Evolutionary conservation across 1,284 basidiomycete species (phyloP).

Genomic region (Spongispora temasekensis): DNA sequence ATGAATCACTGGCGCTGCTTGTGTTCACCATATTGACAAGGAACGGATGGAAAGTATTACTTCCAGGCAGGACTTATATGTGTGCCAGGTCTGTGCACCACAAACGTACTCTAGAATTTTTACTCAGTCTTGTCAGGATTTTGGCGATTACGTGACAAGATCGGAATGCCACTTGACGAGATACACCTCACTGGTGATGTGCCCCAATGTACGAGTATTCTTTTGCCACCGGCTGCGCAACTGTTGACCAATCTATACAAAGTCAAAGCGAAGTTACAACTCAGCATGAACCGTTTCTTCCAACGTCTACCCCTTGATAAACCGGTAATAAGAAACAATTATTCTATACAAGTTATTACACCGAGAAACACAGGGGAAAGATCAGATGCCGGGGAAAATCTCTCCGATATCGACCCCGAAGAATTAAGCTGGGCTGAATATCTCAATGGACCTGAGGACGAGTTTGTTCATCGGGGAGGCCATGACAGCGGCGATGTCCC

Average conservation of each 20-base stretch:
- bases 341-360: constrained; percentile 60
- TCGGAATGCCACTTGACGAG: constrained; percentile 70
- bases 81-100: constrained; percentile 56
- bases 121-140: constrained; percentile 48
- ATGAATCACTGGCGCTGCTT: not conserved
- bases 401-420: constrained; percentile 52
- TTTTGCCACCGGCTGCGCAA: not conserved
- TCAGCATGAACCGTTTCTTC: constrained; percentile 72
- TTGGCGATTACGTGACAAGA: constrained; percentile 79
- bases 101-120: too few relatives aligned
- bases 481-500: constrained; percentile 26
- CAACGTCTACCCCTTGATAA: constrained; percentile 62
- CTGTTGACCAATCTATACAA: constrained; percentile 26
- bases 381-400: constrained; percentile 6
- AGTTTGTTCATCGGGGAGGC: constrained; percentile 41
- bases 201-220: constrained; percentile 59
- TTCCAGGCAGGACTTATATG: constrained; percentile 73
- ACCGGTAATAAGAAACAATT: constrained; percentile 75
- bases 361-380: constrained; percentile 15
- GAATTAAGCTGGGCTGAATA: constrained; percentile 69
- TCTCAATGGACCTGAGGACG: constrained; percentile 66
- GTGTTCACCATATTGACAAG: constrained; percentile 34
- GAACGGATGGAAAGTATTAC: constrained; percentile 66
- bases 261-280: constrained; percentile 67
- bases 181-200: constrained; percentile 69